Evolutionary conservation across 768 basidiomycete species (phyloP).

Genomic region (Gelatoporia subvermispora): DNA sequence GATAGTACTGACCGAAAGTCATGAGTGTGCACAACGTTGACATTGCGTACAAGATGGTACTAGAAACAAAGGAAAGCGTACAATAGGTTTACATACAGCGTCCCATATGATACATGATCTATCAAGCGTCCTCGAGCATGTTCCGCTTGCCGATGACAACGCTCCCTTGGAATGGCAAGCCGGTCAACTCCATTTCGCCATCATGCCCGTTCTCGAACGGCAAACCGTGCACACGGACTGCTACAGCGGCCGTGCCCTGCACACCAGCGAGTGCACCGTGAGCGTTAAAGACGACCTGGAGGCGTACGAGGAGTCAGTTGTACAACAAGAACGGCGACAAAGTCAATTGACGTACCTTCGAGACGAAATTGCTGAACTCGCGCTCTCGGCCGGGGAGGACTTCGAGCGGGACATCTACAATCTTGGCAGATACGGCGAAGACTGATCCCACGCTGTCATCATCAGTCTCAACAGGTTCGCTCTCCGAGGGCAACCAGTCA

Average conservation of each 20-base stretch:
- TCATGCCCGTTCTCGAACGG: constrained; percentile 41
- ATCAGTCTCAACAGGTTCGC: constrained; percentile 36
- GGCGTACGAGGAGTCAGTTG: constrained; percentile 1
- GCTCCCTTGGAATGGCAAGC: constrained; percentile 62
- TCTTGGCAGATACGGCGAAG: constrained; percentile 57
- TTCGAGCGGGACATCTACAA: constrained; percentile 70
- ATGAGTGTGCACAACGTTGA: too few relatives aligned
- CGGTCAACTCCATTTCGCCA: constrained; percentile 53
- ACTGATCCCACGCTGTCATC: constrained; percentile 42
- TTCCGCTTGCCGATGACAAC: constrained; percentile 61
- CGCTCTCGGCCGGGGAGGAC: constrained; percentile 75
- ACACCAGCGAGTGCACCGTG: constrained; percentile 68
- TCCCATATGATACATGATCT: too few relatives aligned
- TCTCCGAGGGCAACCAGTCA: constrained; percentile 54
- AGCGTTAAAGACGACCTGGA: constrained; percentile 62
- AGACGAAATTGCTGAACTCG: constrained; percentile 71
- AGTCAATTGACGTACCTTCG: constrained; percentile 49
- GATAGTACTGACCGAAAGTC: constrained; percentile 22
- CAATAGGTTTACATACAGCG: background rate
- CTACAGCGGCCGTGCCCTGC: constrained; percentile 57
- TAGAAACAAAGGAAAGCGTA: background rate
- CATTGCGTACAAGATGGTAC: background rate
- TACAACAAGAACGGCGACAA: background rate
- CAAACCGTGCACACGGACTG: constrained; percentile 54
- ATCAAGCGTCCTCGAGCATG: constrained; percentile 3